Conservation (phyloP, 2,329 filamentous ascomycete genomes). For the Aureobasidium sp. region DNA sequence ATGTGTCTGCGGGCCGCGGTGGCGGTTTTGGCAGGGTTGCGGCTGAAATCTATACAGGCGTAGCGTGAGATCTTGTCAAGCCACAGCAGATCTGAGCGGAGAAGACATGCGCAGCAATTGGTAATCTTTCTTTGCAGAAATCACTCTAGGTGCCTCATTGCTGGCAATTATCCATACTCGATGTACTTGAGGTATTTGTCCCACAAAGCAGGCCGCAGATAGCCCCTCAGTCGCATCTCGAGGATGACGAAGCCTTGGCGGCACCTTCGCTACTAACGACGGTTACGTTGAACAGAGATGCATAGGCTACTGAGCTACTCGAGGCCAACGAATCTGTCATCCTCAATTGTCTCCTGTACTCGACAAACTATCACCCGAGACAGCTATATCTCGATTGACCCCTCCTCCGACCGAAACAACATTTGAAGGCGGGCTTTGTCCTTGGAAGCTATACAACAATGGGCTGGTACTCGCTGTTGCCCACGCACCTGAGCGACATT, state of each 20-base stretch:
- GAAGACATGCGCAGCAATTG: neutral
- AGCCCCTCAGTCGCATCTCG: neutral
- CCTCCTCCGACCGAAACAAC: neutral
- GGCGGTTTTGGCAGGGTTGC: conserved; percentile 1
- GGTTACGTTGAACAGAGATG: neutral
- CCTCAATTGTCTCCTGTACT: neutral
- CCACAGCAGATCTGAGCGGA: neutral
- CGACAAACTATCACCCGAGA: too few species aligned
- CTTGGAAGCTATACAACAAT: conserved; percentile 31
- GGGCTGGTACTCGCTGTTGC: conserved; percentile 59
- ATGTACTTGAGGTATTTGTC: neutral
- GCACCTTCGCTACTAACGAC: neutral
- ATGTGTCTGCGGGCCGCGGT: neutral
- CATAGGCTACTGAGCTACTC: neutral
- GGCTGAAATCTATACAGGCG: neutral
- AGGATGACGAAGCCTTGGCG: conserved; percentile 10
- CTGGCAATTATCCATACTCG: neutral
- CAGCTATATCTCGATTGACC: neutral
- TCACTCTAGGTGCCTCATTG: neutral
- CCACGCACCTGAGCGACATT: conserved; percentile 46
- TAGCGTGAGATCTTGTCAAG: neutral
- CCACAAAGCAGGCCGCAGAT: too few species aligned
- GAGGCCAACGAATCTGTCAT: neutral
- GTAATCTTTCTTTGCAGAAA: too few species aligned
- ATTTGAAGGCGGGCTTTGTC: neutral